Base-by-base conservation (phyloP, 73 alveolate species). In the Tetrahymena thermophila region DNA sequence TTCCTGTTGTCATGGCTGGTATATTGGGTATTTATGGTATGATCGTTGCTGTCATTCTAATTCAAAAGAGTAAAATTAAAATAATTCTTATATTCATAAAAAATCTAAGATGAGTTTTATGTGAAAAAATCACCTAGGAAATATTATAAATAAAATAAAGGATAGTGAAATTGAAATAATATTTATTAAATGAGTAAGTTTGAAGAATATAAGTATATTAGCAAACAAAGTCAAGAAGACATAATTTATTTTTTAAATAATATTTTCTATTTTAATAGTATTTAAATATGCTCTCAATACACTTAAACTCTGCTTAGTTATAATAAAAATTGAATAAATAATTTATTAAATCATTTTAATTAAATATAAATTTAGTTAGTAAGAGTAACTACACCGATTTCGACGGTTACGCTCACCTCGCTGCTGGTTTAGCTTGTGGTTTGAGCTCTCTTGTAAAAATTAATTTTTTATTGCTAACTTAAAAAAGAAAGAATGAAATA, bases 1-100 rank as follows among this genome's bases (percentile, higher is more conserved):
- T 97, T 40, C 99, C 99, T 37, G 98, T 97, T 44, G 97, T 97
- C 95, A 97, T 97, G 99, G 99, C 99, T 85, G 99, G 99, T 95
- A 97, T 97, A 43, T 95, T 97, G 84, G 99, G 99, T 55, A 97
- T 97, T 85, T 97, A 97, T 96, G 99, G 99, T 35, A 95, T 97
- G 96, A 97, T 97, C 23, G 98, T 97, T 15, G 96, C 98, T 43
- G 99, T 97, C 34, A 96, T 97, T 55, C 96, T 97, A 84, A 43
- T 94, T 57, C 94, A 96, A 58, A 97, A 97, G 93, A 95, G 96
- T 95, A 95, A 85, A n/a, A 4, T 57, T 71, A 71, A 8, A 28
- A 71, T 13, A 28, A 71, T 13, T 1, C 37, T 4, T 31, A n/a
- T 21, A 71, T 4, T 71, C 21, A 28, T 31, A 7, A 2, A 11